phyloP scores from a whole-genome alignment of 2,329 filamentous ascomycete species.

The Falciphora oryzae region DNA sequence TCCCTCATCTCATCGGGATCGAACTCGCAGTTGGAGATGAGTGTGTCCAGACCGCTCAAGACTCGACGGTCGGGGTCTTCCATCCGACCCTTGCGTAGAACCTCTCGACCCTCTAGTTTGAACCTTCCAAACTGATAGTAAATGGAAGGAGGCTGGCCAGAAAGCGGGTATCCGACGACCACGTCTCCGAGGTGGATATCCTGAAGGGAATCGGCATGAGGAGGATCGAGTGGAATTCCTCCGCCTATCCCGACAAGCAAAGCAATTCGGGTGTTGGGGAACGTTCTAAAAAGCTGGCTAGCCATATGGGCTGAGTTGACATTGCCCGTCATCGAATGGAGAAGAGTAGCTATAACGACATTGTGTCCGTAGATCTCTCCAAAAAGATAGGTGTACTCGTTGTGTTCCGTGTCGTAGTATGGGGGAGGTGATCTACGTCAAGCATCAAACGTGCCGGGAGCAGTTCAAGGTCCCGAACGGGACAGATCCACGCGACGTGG shows the following conservation, averaged over 20 bases:
- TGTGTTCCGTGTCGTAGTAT: constrained; percentile 11
- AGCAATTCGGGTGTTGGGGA: constrained; percentile 14
- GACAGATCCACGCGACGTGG: constrained; percentile 16
- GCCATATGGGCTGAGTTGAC: constrained; percentile 13
- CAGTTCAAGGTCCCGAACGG: constrained; percentile 13
- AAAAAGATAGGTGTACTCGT: constrained; percentile 15
- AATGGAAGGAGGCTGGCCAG: constrained; percentile 9
- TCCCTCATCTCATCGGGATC: neutral
- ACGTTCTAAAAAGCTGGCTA: constrained; percentile 14
- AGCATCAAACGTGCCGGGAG: constrained; percentile 15
- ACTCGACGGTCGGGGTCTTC: no score
- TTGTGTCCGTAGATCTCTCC: constrained; percentile 12
- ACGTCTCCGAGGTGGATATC: constrained; percentile 13
- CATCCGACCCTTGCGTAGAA: no score
- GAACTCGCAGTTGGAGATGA: constrained; percentile 7
- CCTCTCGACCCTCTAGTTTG: neutral
- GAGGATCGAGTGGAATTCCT: constrained; percentile 8
- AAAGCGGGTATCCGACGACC: constrained; percentile 10
- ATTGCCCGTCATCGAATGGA: constrained; percentile 11
- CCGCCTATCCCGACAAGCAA: constrained; percentile 14
- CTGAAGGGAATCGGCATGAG: neutral
- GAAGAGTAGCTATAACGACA: constrained; percentile 15
- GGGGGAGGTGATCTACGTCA: constrained; percentile 14
- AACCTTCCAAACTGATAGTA: constrained; percentile 21
- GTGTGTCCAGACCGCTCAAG: constrained; percentile 5